phyloP scores from a whole-genome alignment of 2,329 filamentous ascomycete species.

The Fusarium tanahbumbuense region DNA sequence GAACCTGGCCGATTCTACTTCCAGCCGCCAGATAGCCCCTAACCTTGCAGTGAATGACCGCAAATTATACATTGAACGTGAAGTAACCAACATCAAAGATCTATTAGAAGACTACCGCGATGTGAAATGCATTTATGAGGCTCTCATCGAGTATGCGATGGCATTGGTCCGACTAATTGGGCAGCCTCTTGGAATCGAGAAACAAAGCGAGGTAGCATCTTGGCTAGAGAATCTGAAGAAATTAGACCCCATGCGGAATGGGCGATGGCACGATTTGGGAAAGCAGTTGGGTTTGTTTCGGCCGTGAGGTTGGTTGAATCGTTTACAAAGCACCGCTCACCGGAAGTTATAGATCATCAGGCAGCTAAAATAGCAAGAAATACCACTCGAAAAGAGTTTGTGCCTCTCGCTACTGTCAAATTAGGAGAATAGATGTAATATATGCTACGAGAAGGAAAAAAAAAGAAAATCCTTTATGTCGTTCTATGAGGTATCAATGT shows the following conservation, averaged over 20 bases:
- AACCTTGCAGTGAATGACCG: constrained; percentile 72
- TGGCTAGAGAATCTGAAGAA: constrained; percentile 75
- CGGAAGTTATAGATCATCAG: not conserved
- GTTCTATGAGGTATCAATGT: constrained; percentile 12
- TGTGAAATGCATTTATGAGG: constrained; percentile 89
- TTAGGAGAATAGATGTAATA: not conserved
- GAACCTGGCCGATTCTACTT: constrained; percentile 66
- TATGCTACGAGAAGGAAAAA: not conserved
- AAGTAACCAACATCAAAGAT: constrained; percentile 79
- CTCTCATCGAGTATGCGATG: constrained; percentile 79
- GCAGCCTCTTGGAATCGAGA: constrained; percentile 53
- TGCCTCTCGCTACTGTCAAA: not conserved
- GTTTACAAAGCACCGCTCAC: not conserved
- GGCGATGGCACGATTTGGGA: constrained; percentile 80
- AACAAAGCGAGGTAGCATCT: constrained; percentile 59
- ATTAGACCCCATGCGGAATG: constrained; percentile 78
- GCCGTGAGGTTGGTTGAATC: not conserved
- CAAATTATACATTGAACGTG: constrained; percentile 71
- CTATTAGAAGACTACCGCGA: constrained; percentile 69
- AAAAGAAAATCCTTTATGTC: not conserved
- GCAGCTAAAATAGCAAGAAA: not conserved
- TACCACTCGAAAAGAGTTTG: not conserved
- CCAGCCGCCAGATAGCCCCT: constrained; percentile 70
- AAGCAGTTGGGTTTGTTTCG: constrained; percentile 49
- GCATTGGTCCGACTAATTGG: constrained; percentile 66